Base-by-base conservation (phyloP, 441 rosid genomes). In the Omphalea diandra region DNA sequence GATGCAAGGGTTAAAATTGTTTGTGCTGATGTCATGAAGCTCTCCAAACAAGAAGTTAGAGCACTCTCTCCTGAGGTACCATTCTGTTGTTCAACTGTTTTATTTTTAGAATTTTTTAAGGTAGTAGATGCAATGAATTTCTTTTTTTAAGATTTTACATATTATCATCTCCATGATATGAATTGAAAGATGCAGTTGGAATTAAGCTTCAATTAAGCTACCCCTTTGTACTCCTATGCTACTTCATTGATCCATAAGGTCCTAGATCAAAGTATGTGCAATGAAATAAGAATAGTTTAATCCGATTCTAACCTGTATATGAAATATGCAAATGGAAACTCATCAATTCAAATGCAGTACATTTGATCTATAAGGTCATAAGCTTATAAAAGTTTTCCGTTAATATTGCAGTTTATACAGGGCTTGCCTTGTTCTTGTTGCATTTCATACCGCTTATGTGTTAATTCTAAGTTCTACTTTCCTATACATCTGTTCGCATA, bases 1-100 rank as follows among this genome's bases (percentile, higher is more conserved):
- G 98, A 94, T 80, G 58, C 84, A 0, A 88, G 97, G 74, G 97
- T 92, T 75, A 93, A 76, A 71, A 92, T 94, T 63, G 76, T 88
- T 79, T 80, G 79, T 67, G 94, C 98, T 1, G 89, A 94, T 80
- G 97, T 88, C 63, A 77, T 89, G 82, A 90, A 80, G 72, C 82
- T 91, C 17, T 80, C 83, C 12, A 86, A 75, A 72, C 74, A 84
- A 31, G 81, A 84, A 82, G 70, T 94, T 46, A 76, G 80, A 72
- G 89, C 81, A 12, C 84, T 92, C 36, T 94, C 97, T 40, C 97
- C 85, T 49, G 76, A 84, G 98, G 98, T 94, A 71, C 44, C 54
- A 0, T n/a, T 60, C n/a, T n/a, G n/a, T n/a, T n/a, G n/a, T n/a
- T 54, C 35, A 8, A 26, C 40, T 41, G 10, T 31, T 12, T 29